phyloP scores from a whole-genome alignment of 495 filamentous ascomycete species.

The Xylaria intraflava region DNA sequence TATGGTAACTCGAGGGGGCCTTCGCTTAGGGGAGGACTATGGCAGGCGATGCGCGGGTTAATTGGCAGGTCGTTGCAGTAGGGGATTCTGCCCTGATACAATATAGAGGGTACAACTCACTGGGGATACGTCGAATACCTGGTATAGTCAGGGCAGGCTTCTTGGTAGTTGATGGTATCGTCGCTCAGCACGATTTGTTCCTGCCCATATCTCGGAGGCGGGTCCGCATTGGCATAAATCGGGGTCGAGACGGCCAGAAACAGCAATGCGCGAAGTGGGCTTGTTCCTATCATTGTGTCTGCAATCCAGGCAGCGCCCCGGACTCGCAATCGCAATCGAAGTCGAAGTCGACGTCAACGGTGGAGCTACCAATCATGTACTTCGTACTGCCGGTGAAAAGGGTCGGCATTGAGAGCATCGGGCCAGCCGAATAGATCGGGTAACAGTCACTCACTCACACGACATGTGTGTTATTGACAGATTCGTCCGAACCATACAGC shows the following conservation, averaged over 20 bases:
- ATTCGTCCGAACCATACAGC: neutral
- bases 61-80: neutral
- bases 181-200: constrained; percentile 21
- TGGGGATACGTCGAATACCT: constrained; percentile 44
- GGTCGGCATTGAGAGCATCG: neutral
- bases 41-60: neutral
- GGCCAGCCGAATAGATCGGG: neutral
- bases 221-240: constrained; percentile 4
- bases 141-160: constrained; percentile 50
- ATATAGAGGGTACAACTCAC: constrained; percentile 18
- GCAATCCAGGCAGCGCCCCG: neutral
- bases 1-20: constrained; percentile 80
- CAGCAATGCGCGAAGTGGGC: constrained; percentile 15
- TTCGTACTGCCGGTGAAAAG: neutral
- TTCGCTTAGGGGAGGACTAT: constrained; percentile 66
- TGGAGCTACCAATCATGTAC: neutral
- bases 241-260: constrained; percentile 14
- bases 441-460: neutral
- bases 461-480: neutral
- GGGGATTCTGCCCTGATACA: neutral
- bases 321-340: neutral
- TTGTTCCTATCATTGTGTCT: neutral
- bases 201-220: constrained; percentile 17
- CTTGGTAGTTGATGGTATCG: constrained; percentile 18
- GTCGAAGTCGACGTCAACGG: neutral